A percentile compares a stretch with the other conserved stretches of the same genome.
Conservation (phyloP, 441 rosid species). For the Biscutella laevigata region DNA sequence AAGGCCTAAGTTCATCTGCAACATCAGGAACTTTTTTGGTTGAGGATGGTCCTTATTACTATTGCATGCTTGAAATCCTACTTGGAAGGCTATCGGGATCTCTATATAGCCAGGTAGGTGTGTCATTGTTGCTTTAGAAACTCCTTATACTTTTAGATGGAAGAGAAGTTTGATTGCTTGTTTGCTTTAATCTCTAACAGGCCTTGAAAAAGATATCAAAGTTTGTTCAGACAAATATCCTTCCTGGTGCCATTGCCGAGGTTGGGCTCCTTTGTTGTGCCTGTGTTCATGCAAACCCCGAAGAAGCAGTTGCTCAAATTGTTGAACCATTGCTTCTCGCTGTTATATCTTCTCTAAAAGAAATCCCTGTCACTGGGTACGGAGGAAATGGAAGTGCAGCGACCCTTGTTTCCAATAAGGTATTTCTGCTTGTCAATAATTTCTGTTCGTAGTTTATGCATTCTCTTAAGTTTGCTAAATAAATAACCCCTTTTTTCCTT, state of each 20-base stretch:
- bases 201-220: slow-evolving; percentile 95
- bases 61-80: slow-evolving; percentile 96
- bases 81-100: slow-evolving; percentile 89
- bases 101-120: slow-evolving; percentile 84
- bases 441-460: slow-evolving; percentile 14
- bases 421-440: slow-evolving; percentile 19
- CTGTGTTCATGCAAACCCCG: slow-evolving; percentile 90
- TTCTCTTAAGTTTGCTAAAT: slow-evolving; percentile 18
- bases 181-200: slow-evolving; percentile 36
- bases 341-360: slow-evolving; percentile 80
- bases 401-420: slow-evolving; percentile 59
- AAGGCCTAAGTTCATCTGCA: slow-evolving; percentile 87
- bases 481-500: not conserved
- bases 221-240: slow-evolving; percentile 88
- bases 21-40: slow-evolving; percentile 96
- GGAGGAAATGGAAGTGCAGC: slow-evolving; percentile 66
- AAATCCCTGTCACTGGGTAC: slow-evolving; percentile 83
- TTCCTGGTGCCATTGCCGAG: slow-evolving; percentile 99
- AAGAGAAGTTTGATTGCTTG: slow-evolving; percentile 14
- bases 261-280: slow-evolving; percentile 99
- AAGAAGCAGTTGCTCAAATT: slow-evolving; percentile 78
- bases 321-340: slow-evolving; percentile 81
- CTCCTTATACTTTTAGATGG: not conserved
- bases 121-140: slow-evolving; percentile 20
- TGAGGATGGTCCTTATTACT: slow-evolving; percentile 96